Evolutionary conservation across 257 asterid genomes (phyloP).

Genomic region (Leptodermis oblonga): DNA sequence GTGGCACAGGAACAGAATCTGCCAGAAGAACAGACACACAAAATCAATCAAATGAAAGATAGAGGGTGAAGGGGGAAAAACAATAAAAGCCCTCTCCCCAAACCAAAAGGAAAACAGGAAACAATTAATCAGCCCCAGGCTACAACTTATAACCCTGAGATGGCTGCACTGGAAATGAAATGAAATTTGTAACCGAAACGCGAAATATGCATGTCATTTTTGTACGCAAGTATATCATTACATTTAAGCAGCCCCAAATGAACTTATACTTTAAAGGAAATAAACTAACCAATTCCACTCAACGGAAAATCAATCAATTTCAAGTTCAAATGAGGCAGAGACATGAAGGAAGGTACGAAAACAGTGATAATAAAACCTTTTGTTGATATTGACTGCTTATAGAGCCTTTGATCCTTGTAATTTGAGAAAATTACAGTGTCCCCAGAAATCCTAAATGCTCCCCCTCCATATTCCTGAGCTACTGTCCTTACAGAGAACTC

Average conservation of each 20-base stretch:
- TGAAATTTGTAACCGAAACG: too few species aligned
- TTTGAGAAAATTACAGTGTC: constrained; percentile 71
- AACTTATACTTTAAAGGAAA: background rate
- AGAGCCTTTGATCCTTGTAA: constrained; percentile 91
- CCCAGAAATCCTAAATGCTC: constrained; percentile 64
- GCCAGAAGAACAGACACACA: constrained; percentile 21
- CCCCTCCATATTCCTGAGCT: constrained; percentile 96
- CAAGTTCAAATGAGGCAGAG: background rate
- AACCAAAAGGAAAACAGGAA: constrained; percentile 1
- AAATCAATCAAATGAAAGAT: background rate
- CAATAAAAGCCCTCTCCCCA: too few species aligned
- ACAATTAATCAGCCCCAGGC: background rate
- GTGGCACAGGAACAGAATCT: constrained; percentile 84
- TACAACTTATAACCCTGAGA: too few species aligned
- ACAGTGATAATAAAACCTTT: constrained; percentile 35
- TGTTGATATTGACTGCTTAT: constrained; percentile 56
- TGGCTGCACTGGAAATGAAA: too few species aligned
- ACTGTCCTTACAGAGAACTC: constrained; percentile 84
- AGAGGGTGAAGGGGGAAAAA: background rate
- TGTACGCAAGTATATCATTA: too few species aligned
- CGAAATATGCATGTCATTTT: too few species aligned
- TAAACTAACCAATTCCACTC: background rate
- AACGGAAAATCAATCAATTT: background rate
- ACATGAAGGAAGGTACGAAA: background rate
- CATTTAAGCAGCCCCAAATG: too few species aligned